These are phyloP conservation scores for Trametes villosa DNA, from an alignment of 768 basidiomycete genomes.

Conservation along the genomic window DNA sequence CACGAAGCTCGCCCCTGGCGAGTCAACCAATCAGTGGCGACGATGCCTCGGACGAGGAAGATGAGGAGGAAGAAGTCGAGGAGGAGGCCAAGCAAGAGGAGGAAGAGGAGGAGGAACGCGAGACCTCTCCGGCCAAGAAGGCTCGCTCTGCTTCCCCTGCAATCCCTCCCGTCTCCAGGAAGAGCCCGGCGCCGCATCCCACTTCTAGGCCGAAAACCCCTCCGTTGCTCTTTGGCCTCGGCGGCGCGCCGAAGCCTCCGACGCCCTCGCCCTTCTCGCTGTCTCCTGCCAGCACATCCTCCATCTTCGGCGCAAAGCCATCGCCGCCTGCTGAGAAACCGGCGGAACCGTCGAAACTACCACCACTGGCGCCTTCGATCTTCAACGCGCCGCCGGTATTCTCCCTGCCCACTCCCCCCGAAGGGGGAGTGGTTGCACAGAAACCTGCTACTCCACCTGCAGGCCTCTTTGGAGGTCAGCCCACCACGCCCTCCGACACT, in stretches of 20 bases:
- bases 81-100: slow-evolving; percentile 4
- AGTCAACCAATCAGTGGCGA: slow-evolving; percentile 49
- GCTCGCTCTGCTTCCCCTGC: slow-evolving; percentile 7
- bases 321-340: background rate
- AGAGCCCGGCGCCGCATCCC: slow-evolving; percentile 23
- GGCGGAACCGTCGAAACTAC: background rate
- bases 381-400: slow-evolving; percentile 14
- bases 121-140: slow-evolving; percentile 6
- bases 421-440: slow-evolving; percentile 9
- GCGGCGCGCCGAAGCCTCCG: slow-evolving; percentile 9
- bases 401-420: background rate
- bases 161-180: background rate
- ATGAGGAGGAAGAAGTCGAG: background rate
- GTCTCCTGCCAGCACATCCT: background rate
- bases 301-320: background rate
- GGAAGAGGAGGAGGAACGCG: slow-evolving; percentile 3
- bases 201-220: slow-evolving; percentile 53
- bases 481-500: too few relatives aligned
- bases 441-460: too few relatives aligned
- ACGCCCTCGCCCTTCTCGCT: slow-evolving; percentile 14
- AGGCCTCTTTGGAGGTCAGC: too few relatives aligned
- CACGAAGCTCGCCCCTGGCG: slow-evolving; percentile 79
- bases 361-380: slow-evolving; percentile 8
- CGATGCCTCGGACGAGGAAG: slow-evolving; percentile 46
- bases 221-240: slow-evolving; percentile 39